Evolutionary conservation across 83 land plant genomes (phyloP), one percentile per base, ranked within the genome.

Genomic region (Picea abies): DNA sequence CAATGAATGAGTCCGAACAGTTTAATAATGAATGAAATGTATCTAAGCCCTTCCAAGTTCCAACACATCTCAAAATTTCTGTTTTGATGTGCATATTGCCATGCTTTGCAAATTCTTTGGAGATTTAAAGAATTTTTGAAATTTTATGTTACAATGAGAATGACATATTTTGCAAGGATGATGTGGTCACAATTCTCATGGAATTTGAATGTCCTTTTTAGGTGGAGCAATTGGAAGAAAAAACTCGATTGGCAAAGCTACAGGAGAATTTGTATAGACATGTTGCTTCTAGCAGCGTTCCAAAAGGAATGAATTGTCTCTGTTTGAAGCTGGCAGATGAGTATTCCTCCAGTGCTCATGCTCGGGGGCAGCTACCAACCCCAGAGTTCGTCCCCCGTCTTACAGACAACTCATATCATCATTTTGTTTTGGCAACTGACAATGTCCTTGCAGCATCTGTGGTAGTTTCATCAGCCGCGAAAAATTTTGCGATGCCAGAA

Each of bases 371-470:
- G 22, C 85, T 96, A 15, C 99, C 98, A 16, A 79, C 88, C 1
- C 92, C 98, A 49, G 96, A 96, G 76, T 81, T 83, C 62, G 84
- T 90, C n/a, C 84, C 92, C 32, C 85, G 85, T 78, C 93, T 96
- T n/a, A 76, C 91, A 23, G 90, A 93, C 72, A 80, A 81, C 47
- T 85, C 88, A 12, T 89, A 88, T 80, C 86, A 88, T 72, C 99
- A 96, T 73, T 66, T 90, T 63, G 92, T 90, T 52, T 79, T 96
- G 58, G 80, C 92, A 5, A 89, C 99, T 12, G 97, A 95, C 87
- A 96, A 96, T 83, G 92, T 96, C 17, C 91, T 96, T 76, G 98
- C 96, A 47, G 98, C 99, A 9, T 87, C 94, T 67, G 96, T 93
- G 49, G 98, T 91, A 1, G 89, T 92, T 41, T 84, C 91, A 4